Evolutionary conservation across 2,329 filamentous ascomycete genomes (phyloP).

Genomic region (Trichoderma arundinaceum): DNA sequence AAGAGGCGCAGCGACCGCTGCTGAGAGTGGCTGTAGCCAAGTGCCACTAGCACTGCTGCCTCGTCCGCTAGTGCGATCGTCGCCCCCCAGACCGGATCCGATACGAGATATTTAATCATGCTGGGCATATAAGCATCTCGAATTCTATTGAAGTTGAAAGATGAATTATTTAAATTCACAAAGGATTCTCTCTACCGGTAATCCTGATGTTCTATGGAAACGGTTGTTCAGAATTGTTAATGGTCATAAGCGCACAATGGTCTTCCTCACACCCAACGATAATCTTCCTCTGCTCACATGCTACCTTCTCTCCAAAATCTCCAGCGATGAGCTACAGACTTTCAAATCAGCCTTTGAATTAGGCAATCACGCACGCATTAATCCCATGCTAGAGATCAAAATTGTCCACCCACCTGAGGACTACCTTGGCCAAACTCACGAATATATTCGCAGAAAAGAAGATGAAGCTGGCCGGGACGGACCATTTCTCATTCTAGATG

Average conservation of each 20-base stretch:
- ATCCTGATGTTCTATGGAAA: not conserved
- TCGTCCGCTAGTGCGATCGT: constrained; percentile 8
- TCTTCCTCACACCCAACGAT: not conserved
- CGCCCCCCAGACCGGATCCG: not conserved
- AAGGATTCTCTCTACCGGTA: not conserved
- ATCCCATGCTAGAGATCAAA: constrained; percentile 36
- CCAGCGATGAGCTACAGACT: constrained; percentile 7
- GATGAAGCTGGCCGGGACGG: constrained; percentile 33
- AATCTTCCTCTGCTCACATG: constrained; percentile 4
- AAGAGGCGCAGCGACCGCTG: constrained; percentile 10
- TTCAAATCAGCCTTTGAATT: constrained; percentile 36
- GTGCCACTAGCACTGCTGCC: constrained; percentile 1
- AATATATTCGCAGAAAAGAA: constrained; percentile 36
- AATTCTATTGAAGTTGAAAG: not conserved
- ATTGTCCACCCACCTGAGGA: constrained; percentile 34
- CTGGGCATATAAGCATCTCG: not conserved
- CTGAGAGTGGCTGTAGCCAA: not conserved
- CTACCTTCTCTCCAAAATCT: constrained; percentile 10
- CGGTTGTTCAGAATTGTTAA: no score
- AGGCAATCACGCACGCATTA: constrained; percentile 35
- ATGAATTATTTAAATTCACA: not conserved
- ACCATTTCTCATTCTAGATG: constrained; percentile 36
- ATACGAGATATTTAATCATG: constrained; percentile 15
- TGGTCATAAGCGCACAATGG: constrained; percentile 2
- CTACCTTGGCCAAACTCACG: constrained; percentile 34